These are phyloP conservation scores for Fraxinus cuspidata DNA, from an alignment of 257 asterid species.

Conservation along the genomic window DNA sequence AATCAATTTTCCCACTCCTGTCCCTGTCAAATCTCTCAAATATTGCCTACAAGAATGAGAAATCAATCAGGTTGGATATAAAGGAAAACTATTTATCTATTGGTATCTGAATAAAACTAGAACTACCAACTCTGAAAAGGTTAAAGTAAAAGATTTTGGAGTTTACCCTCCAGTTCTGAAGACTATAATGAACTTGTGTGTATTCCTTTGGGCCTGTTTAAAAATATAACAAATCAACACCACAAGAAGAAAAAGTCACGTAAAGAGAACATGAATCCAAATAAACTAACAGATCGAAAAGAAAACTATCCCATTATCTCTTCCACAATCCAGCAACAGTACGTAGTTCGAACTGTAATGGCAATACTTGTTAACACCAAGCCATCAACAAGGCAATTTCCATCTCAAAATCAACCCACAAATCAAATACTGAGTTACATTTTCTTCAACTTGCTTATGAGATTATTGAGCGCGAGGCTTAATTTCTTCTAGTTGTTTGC, in stretches of 20 bases:
- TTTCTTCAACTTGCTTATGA: no score
- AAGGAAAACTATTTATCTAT: not conserved
- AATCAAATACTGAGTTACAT: not conserved
- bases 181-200: conserved; percentile 78
- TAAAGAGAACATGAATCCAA: not conserved
- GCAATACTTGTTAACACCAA: not conserved
- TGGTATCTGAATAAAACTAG: not conserved
- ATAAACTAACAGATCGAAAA: not conserved
- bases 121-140: not conserved
- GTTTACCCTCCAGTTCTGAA: conserved; percentile 95
- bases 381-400: not conserved
- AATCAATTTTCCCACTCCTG: conserved; percentile 85
- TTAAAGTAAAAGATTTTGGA: conserved; percentile 17
- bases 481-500: not conserved
- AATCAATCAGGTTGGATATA: conserved; percentile 21
- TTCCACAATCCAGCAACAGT: not conserved
- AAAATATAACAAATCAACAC: conserved; percentile 23
- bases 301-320: not conserved
- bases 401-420: conserved; percentile 3
- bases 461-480: no score
- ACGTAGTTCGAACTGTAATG: not conserved
- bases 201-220: conserved; percentile 90
- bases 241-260: not conserved
- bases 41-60: conserved; percentile 43
- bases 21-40: conserved; percentile 95